A percentile compares a stretch with the other conserved stretches of the same genome.
These are phyloP conservation scores for Cyberlindnera suaveolens DNA, from an alignment of 805 yeast genomes.

Conservation along the genomic window DNA sequence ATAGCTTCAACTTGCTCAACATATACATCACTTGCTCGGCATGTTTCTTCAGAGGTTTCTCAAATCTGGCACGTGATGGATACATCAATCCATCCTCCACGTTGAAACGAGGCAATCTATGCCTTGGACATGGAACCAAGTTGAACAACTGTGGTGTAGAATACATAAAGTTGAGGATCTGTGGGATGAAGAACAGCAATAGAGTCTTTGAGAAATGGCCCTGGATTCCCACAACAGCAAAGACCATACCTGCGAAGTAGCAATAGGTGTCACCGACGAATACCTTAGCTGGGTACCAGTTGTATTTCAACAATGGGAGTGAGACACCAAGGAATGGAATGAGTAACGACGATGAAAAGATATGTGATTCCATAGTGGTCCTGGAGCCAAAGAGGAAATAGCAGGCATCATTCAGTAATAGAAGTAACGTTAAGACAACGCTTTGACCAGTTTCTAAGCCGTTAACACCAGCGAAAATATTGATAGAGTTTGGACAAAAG, in stretches of 20 bases:
- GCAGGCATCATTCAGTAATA: slow-evolving; percentile 70
- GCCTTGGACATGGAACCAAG: slow-evolving; percentile 91
- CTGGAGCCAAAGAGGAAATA: slow-evolving; percentile 46
- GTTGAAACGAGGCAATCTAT: slow-evolving; percentile 79
- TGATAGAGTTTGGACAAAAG: slow-evolving; percentile 93
- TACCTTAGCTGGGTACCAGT: slow-evolving; percentile 87
- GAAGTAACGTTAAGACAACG: slow-evolving; percentile 63
- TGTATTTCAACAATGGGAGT: slow-evolving; percentile 64
- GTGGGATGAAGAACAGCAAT: slow-evolving; percentile 81
- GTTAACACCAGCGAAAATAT: slow-evolving; percentile 92
- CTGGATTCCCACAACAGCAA: slow-evolving; percentile 91
- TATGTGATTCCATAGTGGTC: slow-evolving; percentile 60
- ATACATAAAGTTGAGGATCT: slow-evolving; percentile 82
- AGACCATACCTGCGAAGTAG: slow-evolving; percentile 97
- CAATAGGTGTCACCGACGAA: slow-evolving; percentile 99
- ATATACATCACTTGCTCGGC: slow-evolving; percentile 34
- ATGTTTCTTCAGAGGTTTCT: slow-evolving; percentile 26
- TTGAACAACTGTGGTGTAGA: slow-evolving; percentile 89
- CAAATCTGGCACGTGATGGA: slow-evolving; percentile 54
- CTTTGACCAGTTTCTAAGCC: slow-evolving; percentile 97
- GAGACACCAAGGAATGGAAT: slow-evolving; percentile 87
- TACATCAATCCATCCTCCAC: slow-evolving; percentile 63
- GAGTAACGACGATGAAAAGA: slow-evolving; percentile 70
- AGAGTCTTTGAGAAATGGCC: slow-evolving; percentile 96
- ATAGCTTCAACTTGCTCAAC: slow-evolving; percentile 43